Evolutionary conservation across 768 basidiomycete species (phyloP), one percentile per base, ranked within the genome.

Genomic region (Kwoniella mangroviensis): DNA sequence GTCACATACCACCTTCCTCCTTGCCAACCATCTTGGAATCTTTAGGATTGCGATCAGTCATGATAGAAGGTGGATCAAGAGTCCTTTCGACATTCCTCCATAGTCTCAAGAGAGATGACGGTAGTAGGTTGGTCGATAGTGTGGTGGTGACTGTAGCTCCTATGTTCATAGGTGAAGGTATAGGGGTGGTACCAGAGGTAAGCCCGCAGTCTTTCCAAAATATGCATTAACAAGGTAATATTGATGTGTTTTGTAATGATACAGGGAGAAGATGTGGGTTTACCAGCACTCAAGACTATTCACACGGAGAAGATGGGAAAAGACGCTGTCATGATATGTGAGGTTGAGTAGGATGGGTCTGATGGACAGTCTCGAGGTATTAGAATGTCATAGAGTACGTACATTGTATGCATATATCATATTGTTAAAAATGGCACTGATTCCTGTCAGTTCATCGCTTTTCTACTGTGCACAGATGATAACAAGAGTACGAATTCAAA

Each of bases 11-110:
- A 11, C 75, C 81, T 3, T 19, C 45, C 15, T 78, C 79, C 4
- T 80, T 92, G 19, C 87, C 94, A 4, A 75, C 72, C 13, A 83
- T 84, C 7, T 84, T 97, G 26, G 83, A 83, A n/a, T 81, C 83
- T 12, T 84, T 86, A n/a, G 89, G 88, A 3, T 85, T 96, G 70
- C 83, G 83, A 12, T 90, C 89, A 12, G 84, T 98, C 65, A 99
- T 99, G 96, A 92, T 98, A 6, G 97, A 99, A 84, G 97, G 97
- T 63, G 97, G 97, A 17, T 91, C 93, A 10, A 84, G 84, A 10
- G 86, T 99, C 72, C 93, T 99, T 67, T 85, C 86, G 6, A 89
- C 91, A 0, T 92, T 93, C 84, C 83, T 94, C 1, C 73, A 71
- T n/a, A 51, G 71, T 22, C 70, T 71, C 1, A n/a, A 7, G 4